Evolutionary conservation across 2,329 filamentous ascomycete genomes (phyloP).

Genomic region (Neonectria ditissima): DNA sequence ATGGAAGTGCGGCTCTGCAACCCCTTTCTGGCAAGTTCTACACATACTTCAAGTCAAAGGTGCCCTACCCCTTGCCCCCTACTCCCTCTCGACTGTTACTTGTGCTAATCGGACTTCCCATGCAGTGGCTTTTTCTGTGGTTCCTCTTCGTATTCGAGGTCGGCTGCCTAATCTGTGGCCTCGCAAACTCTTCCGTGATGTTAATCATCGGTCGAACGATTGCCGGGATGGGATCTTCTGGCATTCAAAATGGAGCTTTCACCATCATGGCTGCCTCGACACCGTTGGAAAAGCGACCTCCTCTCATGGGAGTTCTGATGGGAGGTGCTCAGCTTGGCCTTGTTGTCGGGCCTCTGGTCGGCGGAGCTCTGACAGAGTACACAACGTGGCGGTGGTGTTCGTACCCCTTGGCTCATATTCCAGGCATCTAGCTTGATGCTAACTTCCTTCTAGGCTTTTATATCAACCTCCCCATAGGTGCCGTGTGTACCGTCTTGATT

Average conservation of each 20-base stretch:
- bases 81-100: slow-evolving; percentile 51
- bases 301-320: slow-evolving; percentile 46
- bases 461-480: slow-evolving; percentile 61
- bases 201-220: slow-evolving; percentile 64
- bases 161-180: slow-evolving; percentile 61
- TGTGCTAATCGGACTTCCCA: slow-evolving; percentile 20
- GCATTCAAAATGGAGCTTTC: slow-evolving; percentile 53
- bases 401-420: neutral
- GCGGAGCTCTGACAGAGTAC: slow-evolving; percentile 55
- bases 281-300: slow-evolving; percentile 45
- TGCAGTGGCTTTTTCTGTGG: slow-evolving; percentile 44
- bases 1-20: slow-evolving; percentile 59
- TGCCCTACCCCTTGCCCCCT: neutral
- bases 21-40: slow-evolving; percentile 66
- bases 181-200: slow-evolving; percentile 57
- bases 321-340: slow-evolving; percentile 57
- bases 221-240: slow-evolving; percentile 60
- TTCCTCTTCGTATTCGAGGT: slow-evolving; percentile 50
- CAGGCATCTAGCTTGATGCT: slow-evolving; percentile 12
- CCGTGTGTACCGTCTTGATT: slow-evolving; percentile 49
- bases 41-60: slow-evolving; percentile 47
- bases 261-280: slow-evolving; percentile 49
- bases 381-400: slow-evolving; percentile 60
- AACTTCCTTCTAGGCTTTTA: slow-evolving; percentile 52
- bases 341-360: slow-evolving; percentile 61